These are phyloP conservation scores for Albophoma yamanashiensis DNA, from an alignment of 2,329 filamentous ascomycete genomes.

Conservation along the genomic window DNA sequence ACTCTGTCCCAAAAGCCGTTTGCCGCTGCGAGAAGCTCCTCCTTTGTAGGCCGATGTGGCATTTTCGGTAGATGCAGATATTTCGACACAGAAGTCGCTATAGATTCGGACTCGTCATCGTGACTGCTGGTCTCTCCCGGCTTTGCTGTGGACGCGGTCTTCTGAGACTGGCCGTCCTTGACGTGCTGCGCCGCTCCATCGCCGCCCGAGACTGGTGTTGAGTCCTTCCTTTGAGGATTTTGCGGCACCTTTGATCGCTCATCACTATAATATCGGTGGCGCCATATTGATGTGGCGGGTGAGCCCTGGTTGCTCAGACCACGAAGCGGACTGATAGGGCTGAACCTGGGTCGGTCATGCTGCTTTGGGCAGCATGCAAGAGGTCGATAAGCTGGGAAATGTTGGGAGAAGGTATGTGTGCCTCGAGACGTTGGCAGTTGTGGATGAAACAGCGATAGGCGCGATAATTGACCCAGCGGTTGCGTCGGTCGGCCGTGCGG, in stretches of 20 bases:
- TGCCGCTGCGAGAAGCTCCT: slow-evolving; percentile 83
- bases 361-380: not conserved
- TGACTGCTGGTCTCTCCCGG: slow-evolving; percentile 3
- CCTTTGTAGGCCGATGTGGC: slow-evolving; percentile 83
- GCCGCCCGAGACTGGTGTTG: not conserved
- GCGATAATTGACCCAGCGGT: slow-evolving; percentile 1
- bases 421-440: not conserved
- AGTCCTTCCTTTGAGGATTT: not conserved
- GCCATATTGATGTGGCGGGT: not conserved
- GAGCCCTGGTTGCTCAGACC: not conserved
- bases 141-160: not conserved
- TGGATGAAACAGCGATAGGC: not conserved
- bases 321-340: not conserved
- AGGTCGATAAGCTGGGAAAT: not conserved
- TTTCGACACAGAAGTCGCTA: slow-evolving; percentile 43
- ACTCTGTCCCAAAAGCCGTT: slow-evolving; percentile 87
- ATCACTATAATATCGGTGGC: not conserved
- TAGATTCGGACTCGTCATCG: slow-evolving; percentile 23
- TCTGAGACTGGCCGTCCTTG: not conserved
- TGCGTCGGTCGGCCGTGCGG: not conserved
- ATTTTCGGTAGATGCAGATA: slow-evolving; percentile 55
- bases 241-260: not conserved
- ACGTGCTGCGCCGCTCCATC: not conserved
- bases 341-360: not conserved
- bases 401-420: not conserved